Base-by-base conservation (phyloP, 192 early-diverging fungal species). In the Umbelopsis vinacea region DNA sequence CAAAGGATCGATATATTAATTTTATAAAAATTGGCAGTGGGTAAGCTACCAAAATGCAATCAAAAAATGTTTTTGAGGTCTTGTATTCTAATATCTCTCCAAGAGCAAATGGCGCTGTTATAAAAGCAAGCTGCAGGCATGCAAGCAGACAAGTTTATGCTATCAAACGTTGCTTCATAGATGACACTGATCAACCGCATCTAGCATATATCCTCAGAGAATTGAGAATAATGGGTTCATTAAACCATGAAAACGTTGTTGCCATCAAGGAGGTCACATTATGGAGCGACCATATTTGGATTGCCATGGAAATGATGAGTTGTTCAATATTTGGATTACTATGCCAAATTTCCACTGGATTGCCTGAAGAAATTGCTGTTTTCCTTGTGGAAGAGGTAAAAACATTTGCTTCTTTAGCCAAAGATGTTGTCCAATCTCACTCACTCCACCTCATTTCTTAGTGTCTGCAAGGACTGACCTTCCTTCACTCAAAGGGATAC, bases 231-330 rank as follows among this genome's bases (percentile, higher is more conserved):
- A 81, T 81, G 79, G 79, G 79, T 11, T 77, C 72, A 47, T 54
- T 81, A 4, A 67, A 69, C 26, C 79, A 81, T 52, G 55, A 26
- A 7, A 81, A 81, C 29, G 60, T 81, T 14, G 71, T 77, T 46
- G 68, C 76, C 23, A 69, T 81, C 23, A 68, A 66, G 21, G 79
- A 81, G 71, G 75, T 76, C 3, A 68, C 72, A 26, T 40, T 81
- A 23, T 81, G 70, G 72, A 73, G 73, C 19, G 79, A 81, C 71
- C 48, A 81, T 71, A 54, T 81, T n/a, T 81, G 79, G 79, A 81
- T 81, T 70, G 73, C 73, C 24, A 81, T 81, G 79, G 79, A 81
- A 52, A 24, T 81, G 0, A 77, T 81, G 79, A 69, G 71, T 4
- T 81, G 79, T 40, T 81, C 79, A 14, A 75, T 81, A 2, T 81